Evolutionary conservation across 352 stramenopile genomes (phyloP), one percentile per base, ranked within the genome.

Genomic region (Globisporangium alternatum): DNA sequence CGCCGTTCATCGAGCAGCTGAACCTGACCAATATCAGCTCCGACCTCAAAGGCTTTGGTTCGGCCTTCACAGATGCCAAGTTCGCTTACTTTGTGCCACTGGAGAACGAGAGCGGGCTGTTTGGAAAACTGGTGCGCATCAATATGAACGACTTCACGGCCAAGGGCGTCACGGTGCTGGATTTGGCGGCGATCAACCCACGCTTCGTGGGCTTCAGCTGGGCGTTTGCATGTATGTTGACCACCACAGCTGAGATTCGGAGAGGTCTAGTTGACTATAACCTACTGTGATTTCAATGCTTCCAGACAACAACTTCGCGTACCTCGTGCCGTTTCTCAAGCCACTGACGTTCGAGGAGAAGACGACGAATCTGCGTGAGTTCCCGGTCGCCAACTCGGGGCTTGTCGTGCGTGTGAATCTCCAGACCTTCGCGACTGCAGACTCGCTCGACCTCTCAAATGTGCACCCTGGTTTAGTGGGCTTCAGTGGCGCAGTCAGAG

Each of bases 81-180:
- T 91, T 77, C 35, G 83, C 76, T 2, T 94, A 92, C 68, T 85
- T 94, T 53, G 77, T 91, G 17, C 77, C 84, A 8, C 66, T 69
- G 10, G 61, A 83, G 45, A 92, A 90, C 56, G 76, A 84, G 13
- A 59, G 52, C 8, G 83, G 83, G 0, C 67, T 91, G 2, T 80
- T 82, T 31, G 85, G 85, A 3, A 87, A 88, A 39, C 62, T 92
- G 13, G 78, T 90, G 25, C 78, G 81, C 15, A 75, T 92, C 53
- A 67, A 74, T 37, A 58, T 88, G 5, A 56, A 77, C 22, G 65
- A 74, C 8, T 94, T 92, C 47, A 51, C 66, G 0, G 0, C 75
- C 3, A 45, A 39, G 8, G 86, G 74, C 1, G 64, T 88, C 0
- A 65, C 67, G 2, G 73, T 89, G 17, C 70, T 94, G 3, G 71